Evolutionary conservation across 352 stramenopile species (phyloP).

Genomic region (Pythium aquatile): DNA sequence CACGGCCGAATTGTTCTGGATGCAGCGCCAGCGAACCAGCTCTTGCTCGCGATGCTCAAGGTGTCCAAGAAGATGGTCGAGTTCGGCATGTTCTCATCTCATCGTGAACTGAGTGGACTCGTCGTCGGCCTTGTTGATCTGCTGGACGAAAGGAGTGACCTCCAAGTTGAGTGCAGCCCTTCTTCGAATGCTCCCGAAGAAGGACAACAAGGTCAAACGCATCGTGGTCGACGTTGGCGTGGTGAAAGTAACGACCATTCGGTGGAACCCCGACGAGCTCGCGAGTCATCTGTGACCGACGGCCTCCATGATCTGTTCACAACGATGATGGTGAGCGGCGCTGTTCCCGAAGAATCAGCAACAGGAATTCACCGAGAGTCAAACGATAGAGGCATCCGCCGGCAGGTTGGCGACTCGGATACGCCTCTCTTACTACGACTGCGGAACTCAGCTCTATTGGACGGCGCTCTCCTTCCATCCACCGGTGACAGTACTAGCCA

Average conservation of each 20-base stretch:
- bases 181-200: not conserved
- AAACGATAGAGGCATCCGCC: not conserved
- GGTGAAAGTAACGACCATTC: not conserved
- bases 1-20: constrained; percentile 48
- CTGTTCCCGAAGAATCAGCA: not conserved
- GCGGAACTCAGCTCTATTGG: constrained; percentile 40
- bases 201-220: not conserved
- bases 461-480: constrained; percentile 23
- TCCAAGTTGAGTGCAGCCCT: not conserved
- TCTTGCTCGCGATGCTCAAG: constrained; percentile 54
- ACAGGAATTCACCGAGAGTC: not conserved
- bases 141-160: constrained; percentile 51
- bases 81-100: constrained; percentile 62
- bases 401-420: not conserved
- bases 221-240: not conserved
- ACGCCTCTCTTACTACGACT: constrained; percentile 18
- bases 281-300: constrained; percentile 26
- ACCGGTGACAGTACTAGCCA: not conserved
- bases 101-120: constrained; percentile 39
- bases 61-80: constrained; percentile 57
- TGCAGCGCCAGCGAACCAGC: constrained; percentile 58
- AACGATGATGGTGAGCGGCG: constrained; percentile 22
- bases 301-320: constrained; percentile 28
- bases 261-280: not conserved
- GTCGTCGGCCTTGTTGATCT: constrained; percentile 32